Conservation (phyloP, 2,329 filamentous ascomycete species). For the Fusarium domesticum region DNA sequence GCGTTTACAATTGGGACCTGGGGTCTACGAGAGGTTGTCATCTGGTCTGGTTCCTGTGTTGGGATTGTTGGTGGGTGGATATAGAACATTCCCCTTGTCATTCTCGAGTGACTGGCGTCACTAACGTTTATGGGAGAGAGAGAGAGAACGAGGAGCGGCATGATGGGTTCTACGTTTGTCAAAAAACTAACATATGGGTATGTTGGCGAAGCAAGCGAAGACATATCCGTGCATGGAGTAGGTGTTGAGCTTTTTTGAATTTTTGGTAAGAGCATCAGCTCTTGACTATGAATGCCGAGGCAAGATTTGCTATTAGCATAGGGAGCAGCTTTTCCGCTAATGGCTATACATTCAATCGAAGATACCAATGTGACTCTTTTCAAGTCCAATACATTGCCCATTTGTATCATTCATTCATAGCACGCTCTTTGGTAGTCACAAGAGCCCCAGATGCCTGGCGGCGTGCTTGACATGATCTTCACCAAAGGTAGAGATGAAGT, state of each 20-base stretch:
- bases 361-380: background rate
- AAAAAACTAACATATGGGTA: background rate
- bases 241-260: background rate
- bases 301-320: background rate
- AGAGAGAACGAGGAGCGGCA: background rate
- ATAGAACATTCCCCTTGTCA: background rate
- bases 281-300: background rate
- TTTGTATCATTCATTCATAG: constrained; percentile 8
- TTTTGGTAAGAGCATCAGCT: background rate
- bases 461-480: constrained; percentile 90
- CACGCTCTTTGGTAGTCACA: constrained; percentile 30
- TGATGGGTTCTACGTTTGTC: background rate
- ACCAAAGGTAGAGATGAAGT: constrained; percentile 87
- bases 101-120: background rate
- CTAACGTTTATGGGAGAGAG: background rate
- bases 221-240: background rate
- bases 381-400: background rate
- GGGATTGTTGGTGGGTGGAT: background rate
- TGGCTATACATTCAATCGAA: background rate
- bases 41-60: background rate
- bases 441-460: constrained; percentile 68
- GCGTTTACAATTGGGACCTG: background rate
- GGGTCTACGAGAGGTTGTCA: background rate
- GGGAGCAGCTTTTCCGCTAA: background rate
- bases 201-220: background rate